A percentile compares a stretch with the other conserved stretches of the same genome.
phyloP scores from a whole-genome alignment of 345 rosid species.

The Arabis hirsuta region DNA sequence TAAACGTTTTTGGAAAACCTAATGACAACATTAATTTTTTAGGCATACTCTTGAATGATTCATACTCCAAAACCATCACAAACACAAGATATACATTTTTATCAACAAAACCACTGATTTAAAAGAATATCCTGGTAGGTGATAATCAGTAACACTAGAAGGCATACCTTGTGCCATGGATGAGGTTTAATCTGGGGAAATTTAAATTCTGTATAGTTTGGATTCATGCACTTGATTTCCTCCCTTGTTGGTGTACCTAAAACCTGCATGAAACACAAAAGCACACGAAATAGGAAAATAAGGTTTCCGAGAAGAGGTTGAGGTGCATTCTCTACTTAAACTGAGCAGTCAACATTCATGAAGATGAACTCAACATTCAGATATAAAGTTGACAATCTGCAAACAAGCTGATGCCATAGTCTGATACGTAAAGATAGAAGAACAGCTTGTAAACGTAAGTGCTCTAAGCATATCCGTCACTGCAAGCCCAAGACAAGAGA shows the following conservation, averaged over 20 bases:
- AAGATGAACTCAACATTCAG: too few relatives aligned
- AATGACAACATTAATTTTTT: not conserved
- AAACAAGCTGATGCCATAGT: too few relatives aligned
- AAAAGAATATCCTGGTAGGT: constrained; percentile 10
- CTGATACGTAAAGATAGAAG: too few relatives aligned
- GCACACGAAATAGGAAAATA: constrained; percentile 21
- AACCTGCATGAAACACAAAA: constrained; percentile 52
- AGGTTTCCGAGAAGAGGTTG: constrained; percentile 16
- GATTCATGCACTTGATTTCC: constrained; percentile 98
- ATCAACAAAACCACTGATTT: constrained; percentile 10
- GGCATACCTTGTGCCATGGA: constrained; percentile 90
- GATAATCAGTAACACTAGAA: constrained; percentile 22
- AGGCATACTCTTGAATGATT: not conserved
- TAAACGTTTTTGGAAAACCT: constrained; percentile 70
- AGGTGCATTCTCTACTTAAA: constrained; percentile 29
- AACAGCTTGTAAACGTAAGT: too few relatives aligned
- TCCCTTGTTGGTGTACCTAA: constrained; percentile 95
- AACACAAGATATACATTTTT: not conserved
- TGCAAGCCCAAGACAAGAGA: too few relatives aligned
- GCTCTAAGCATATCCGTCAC: too few relatives aligned
- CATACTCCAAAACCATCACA: constrained; percentile 25
- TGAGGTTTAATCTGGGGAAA: constrained; percentile 95
- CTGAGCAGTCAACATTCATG: constrained; percentile 14
- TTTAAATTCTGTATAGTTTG: constrained; percentile 89
- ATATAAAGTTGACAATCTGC: too few relatives aligned